Evolutionary conservation across 1,284 basidiomycete species (phyloP), one percentile per base, ranked within the genome.

Genomic region (Trametes sp.): DNA sequence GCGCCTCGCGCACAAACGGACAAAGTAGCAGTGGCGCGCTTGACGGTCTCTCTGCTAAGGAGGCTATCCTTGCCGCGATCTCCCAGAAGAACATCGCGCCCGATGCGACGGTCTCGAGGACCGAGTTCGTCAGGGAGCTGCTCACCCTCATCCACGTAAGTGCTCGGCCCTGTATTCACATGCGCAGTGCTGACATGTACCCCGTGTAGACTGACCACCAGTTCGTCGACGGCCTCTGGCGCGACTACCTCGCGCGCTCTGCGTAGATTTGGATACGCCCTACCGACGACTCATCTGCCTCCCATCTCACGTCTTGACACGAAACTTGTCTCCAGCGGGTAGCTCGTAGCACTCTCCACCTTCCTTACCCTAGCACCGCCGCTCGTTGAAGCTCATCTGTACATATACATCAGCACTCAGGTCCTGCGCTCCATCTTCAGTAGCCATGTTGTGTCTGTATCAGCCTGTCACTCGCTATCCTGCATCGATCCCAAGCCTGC

Each of bases 41-140:
- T 26, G 54, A 69, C 26, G 44, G 35, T 6, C 41, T 49, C 24
- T 72, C 70, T 23, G 71, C 67, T 11, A 73, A 72, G 42, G 72
- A 73, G 19, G 73, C 78, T 1, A 64, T 80, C 21, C 36, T 79
- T 36, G 59, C 73, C 28, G 66, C 73, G 31, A 62, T 79, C 26
- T 53, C 65, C 2, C 62, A 56, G 5, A 70, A 71, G 54, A 62
- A 69, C 7, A 28, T 35, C 14, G 41, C 46, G 21, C 45, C 41
- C 51, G 31, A 13, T 48, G 62, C 50, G 3, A 16, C 65, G 52
- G 65, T 86, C 64, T 81, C 81, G 57, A 82, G 81, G 71, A 88
- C 85, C 55, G 86, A 86, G 49, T 93, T 93, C 73, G 81, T 92
- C 35, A 78, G 80, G 57, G 86, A 91, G 72, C 76, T 93, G 57